Base-by-base conservation (phyloP, 2,329 filamentous ascomycete genomes). In the Botryotinia convoluta region DNA sequence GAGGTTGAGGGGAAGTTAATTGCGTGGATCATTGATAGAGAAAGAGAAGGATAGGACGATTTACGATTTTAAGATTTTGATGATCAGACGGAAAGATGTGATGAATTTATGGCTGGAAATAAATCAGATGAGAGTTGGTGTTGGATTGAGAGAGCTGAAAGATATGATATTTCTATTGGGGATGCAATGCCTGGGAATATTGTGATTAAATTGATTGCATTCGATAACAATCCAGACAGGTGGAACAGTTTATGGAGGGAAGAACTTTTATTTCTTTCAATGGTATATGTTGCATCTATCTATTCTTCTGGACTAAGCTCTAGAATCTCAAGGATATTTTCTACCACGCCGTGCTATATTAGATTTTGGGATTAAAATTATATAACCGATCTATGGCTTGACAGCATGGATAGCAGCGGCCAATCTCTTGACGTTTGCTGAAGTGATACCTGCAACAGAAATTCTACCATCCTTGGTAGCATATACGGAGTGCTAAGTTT, bases 401-500 rank as follows among this genome's bases (percentile, higher is more conserved):
- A 96, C 89, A 85, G 93, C 93, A 87, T 90, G 94, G 84, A 96
- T 95, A 81, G 92, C 88, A 87, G 95, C 91, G 74, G 93, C 93
- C 75, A 96, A 89, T 77, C 92, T 90, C 80, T 90, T 90, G 74
- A 95, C 93, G 81, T 95, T 95, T 79, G 87, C 91, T 77, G 84
- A 89, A 69, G 93, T 96, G 83, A 96, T 95, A 79, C 93, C 93
- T 63, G 93, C 93, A 72, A 96, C 92, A 64, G 92, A 94, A 83
- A 96, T 96, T 81, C 93, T 89, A 79, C 93, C 93, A 81, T 96
- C 92, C 87, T 94, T 96, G 84, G 96, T 98, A 77, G 95, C 95
- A 83, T 99, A 99, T 80, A 99, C 95, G 75, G 94, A 97, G 88
- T 96, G 93, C 87, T 89, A 75, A 61, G 51, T 71, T 57, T 6